Conservation (phyloP, 108 stramenopile species). For the Cyclotella choctawhatcheeana region DNA sequence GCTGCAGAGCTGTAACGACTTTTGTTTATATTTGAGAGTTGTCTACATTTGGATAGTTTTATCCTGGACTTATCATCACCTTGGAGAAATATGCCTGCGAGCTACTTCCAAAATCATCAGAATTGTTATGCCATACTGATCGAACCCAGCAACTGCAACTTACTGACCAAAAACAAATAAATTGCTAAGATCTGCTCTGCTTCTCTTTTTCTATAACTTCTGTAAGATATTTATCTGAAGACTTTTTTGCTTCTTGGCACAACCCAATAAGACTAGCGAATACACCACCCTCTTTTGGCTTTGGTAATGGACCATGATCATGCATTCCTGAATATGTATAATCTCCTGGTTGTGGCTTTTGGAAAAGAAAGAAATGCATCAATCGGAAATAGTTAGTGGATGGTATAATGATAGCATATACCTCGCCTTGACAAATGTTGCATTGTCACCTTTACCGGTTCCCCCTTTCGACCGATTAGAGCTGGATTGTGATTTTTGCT, state of each 20-base stretch:
- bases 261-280: constrained; percentile 68
- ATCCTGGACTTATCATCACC: no score
- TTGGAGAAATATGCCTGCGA: no score
- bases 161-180: no score
- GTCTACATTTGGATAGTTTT: no score
- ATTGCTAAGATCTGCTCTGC: no score
- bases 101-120: no score
- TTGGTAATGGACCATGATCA: constrained; percentile 74
- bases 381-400: background rate
- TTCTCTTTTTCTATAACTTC: constrained; percentile 67
- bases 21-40: no score
- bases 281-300: constrained; percentile 66
- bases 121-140: no score
- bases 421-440: background rate
- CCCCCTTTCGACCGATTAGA: constrained; percentile 41
- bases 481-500: constrained; percentile 25
- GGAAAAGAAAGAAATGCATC: background rate
- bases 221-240: constrained; percentile 71
- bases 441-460: constrained; percentile 33
- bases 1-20: no score
- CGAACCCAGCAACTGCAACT: no score
- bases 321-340: constrained; percentile 79
- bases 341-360: constrained; percentile 55
- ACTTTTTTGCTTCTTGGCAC: constrained; percentile 65
- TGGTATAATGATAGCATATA: background rate